These are phyloP conservation scores for Apiospora sp. DNA, from an alignment of 2,329 filamentous ascomycete genomes.

Conservation along the genomic window DNA sequence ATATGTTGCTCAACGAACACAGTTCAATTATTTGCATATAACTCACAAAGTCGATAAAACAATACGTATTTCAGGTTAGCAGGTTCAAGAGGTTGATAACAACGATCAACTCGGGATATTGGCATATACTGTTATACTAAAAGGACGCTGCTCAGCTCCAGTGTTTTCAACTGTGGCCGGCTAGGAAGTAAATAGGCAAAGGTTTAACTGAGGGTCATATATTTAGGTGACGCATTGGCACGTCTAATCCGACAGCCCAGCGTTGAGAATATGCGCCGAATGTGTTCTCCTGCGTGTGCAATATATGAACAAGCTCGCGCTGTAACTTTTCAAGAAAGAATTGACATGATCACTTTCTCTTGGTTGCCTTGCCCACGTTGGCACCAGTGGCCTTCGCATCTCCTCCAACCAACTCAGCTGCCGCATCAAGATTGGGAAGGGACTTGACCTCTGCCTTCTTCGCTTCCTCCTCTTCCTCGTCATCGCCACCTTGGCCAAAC, in stretches of 20 bases:
- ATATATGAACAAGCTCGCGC: neutral
- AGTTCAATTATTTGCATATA: no score
- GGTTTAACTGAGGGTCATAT: neutral
- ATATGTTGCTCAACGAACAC: no score
- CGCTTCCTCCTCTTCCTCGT: slow-evolving; percentile 64
- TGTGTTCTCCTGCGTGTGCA: neutral
- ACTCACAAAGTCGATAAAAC: no score
- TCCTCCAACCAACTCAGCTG: slow-evolving; percentile 43
- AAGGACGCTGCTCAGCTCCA: neutral
- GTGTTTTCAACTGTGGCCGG: neutral
- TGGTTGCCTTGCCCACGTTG: slow-evolving; percentile 56
- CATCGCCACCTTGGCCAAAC: slow-evolving; percentile 98
- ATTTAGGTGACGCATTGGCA: neutral
- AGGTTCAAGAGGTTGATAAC: no score
- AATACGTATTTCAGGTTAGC: no score
- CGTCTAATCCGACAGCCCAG: neutral
- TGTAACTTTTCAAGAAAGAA: neutral
- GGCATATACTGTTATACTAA: neutral
- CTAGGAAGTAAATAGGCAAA: neutral
- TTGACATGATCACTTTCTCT: slow-evolving; percentile 50
- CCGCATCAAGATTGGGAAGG: slow-evolving; percentile 36
- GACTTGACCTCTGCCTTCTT: slow-evolving; percentile 50
- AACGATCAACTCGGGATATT: no score
- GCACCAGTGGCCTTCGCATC: slow-evolving; percentile 58
- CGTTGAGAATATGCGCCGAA: neutral